A percentile compares a stretch with the other conserved stretches of the same genome.
Conservation (phyloP, 768 basidiomycete genomes). For the Omphalotus guepiniiformis region DNA sequence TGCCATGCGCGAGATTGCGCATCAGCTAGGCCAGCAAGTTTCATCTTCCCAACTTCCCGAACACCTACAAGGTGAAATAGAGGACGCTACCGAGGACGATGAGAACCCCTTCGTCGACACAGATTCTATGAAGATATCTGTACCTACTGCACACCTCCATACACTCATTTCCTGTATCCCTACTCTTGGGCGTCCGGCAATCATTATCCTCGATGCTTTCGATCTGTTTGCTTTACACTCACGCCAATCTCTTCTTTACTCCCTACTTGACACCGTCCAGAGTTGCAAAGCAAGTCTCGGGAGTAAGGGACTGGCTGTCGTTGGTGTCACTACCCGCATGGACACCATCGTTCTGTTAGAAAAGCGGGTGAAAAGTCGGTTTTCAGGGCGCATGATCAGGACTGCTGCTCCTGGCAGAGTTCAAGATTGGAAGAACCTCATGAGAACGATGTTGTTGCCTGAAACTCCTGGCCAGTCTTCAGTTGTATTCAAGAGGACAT, state of each 20-base stretch:
- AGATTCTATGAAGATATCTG: constrained; percentile 21
- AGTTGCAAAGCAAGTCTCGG: constrained; percentile 61
- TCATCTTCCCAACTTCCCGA: constrained; percentile 48
- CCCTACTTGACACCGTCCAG: constrained; percentile 91
- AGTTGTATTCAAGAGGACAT: constrained; percentile 30
- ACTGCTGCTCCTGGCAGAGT: constrained; percentile 57
- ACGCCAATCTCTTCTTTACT: constrained; percentile 90
- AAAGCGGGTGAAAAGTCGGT: constrained; percentile 96
- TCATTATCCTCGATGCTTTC: constrained; percentile 87
- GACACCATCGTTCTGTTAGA: constrained; percentile 89
- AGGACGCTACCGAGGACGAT: constrained; percentile 31
- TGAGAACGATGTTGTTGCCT: constrained; percentile 40
- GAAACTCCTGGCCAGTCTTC: constrained; percentile 18
- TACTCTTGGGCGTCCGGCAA: constrained; percentile 71
- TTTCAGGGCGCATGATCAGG: constrained; percentile 87
- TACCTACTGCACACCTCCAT: constrained; percentile 69
- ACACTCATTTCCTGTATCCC: constrained; percentile 73
- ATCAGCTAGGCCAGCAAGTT: constrained; percentile 77
- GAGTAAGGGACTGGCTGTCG: constrained; percentile 71
- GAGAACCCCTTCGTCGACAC: constrained; percentile 49
- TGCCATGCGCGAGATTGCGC: constrained; percentile 89
- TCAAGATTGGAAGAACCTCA: constrained; percentile 46
- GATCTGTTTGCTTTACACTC: constrained; percentile 92
- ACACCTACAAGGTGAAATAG: constrained; percentile 22
- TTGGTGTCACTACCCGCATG: constrained; percentile 83